These are phyloP conservation scores for Metschnikowia henanensis DNA, from an alignment of 805 yeast species.

Conservation along the genomic window DNA sequence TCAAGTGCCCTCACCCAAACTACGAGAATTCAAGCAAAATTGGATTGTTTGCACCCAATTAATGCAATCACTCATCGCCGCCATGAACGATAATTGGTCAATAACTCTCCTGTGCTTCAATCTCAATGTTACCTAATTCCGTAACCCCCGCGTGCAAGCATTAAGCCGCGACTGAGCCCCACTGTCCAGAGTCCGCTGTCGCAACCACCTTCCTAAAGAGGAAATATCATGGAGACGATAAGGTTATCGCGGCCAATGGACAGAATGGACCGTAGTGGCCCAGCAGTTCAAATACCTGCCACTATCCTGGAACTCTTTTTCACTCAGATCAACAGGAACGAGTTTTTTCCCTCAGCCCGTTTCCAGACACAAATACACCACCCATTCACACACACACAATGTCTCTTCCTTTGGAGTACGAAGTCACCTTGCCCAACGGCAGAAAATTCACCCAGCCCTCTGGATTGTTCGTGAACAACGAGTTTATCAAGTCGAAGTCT, in stretches of 20 bases:
- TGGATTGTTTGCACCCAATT: too few species aligned
- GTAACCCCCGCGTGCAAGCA: background rate
- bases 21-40: too few species aligned
- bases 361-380: background rate
- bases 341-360: background rate
- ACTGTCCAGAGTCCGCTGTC: too few species aligned
- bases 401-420: conserved; percentile 39
- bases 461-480: conserved; percentile 63
- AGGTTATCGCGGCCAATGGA: too few species aligned
- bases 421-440: conserved; percentile 51
- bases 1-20: too few species aligned
- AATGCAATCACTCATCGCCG: too few species aligned
- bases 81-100: too few species aligned
- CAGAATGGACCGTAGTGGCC: background rate
- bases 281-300: background rate
- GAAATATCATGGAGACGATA: background rate
- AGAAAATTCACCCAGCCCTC: conserved; percentile 51
- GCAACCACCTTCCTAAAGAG: background rate
- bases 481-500: conserved; percentile 25
- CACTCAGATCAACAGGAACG: background rate
- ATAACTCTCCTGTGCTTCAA: too few species aligned
- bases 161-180: background rate
- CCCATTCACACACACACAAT: conserved; percentile 14
- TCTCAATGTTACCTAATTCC: too few species aligned
- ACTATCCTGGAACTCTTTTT: background rate